Conservation (phyloP, 768 basidiomycete species). For the Boletus vermiculosoides region DNA sequence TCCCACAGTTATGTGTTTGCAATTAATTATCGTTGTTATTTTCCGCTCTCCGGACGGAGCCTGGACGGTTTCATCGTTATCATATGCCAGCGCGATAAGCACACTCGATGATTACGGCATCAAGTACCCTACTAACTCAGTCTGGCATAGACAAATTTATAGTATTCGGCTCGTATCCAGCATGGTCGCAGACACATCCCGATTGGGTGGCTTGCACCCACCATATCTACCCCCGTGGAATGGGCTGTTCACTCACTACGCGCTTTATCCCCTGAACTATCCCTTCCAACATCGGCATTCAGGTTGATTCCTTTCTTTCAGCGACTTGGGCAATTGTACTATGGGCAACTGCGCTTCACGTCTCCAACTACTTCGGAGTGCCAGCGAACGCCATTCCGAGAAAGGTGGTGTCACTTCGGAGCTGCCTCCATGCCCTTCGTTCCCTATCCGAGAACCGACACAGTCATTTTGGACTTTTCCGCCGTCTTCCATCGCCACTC, state of each 20-base stretch:
- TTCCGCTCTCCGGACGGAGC: background rate
- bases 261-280: background rate
- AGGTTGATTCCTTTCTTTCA: background rate
- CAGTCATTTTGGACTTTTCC: constrained; percentile 66
- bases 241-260: constrained; percentile 3
- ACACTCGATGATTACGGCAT: constrained; percentile 11
- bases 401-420: background rate
- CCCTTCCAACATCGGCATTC: background rate
- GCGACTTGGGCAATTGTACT: background rate
- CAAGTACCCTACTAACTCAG: background rate
- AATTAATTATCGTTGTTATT: background rate
- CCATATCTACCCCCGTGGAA: constrained; percentile 17
- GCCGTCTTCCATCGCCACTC: constrained; percentile 42
- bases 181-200: constrained; percentile 3
- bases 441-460: constrained; percentile 56
- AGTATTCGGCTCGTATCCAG: background rate
- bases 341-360: constrained; percentile 31
- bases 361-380: constrained; percentile 1
- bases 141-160: background rate
- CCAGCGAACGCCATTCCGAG: constrained; percentile 1
- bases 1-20: constrained; percentile 2
- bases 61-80: constrained; percentile 12
- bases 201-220: constrained; percentile 9
- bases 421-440: constrained; percentile 28
- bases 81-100: constrained; percentile 10